These are phyloP conservation scores for Actinidia polygama DNA, from an alignment of 179 eudicot species.

Conservation along the genomic window DNA sequence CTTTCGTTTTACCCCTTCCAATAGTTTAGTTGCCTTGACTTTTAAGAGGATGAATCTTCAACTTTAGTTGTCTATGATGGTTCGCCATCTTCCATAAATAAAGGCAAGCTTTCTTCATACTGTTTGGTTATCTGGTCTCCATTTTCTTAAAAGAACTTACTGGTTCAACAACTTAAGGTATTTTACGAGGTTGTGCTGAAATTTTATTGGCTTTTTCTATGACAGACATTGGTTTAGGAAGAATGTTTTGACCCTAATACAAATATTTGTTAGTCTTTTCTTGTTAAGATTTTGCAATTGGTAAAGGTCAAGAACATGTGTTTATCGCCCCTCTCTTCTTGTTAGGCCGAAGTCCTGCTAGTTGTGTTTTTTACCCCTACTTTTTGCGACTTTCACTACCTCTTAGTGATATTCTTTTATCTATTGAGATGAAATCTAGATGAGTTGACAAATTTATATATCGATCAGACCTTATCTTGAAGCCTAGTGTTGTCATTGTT, in stretches of 20 bases:
- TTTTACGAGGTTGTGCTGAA: background rate
- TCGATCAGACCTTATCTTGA: background rate
- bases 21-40: constrained; percentile 11
- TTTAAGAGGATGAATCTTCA: constrained; percentile 3
- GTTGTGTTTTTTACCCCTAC: background rate
- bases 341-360: background rate
- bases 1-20: background rate
- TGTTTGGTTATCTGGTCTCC: background rate
- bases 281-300: background rate
- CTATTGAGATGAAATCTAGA: background rate
- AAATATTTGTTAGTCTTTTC: background rate
- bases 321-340: too few species aligned
- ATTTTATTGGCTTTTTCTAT: background rate
- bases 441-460: background rate
- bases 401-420: background rate
- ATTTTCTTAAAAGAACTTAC: background rate
- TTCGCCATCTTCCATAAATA: constrained; percentile 17
- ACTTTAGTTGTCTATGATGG: constrained; percentile 18
- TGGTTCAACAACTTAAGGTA: background rate
- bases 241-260: background rate
- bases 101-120: constrained; percentile 15
- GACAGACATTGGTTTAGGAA: background rate
- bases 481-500: background rate
- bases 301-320: background rate
- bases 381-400: background rate